A percentile compares a stretch with the other conserved stretches of the same genome.
Evolutionary conservation across 768 basidiomycete genomes (phyloP).

Genomic region (Tylopilus plumbeoviolaceoides): DNA sequence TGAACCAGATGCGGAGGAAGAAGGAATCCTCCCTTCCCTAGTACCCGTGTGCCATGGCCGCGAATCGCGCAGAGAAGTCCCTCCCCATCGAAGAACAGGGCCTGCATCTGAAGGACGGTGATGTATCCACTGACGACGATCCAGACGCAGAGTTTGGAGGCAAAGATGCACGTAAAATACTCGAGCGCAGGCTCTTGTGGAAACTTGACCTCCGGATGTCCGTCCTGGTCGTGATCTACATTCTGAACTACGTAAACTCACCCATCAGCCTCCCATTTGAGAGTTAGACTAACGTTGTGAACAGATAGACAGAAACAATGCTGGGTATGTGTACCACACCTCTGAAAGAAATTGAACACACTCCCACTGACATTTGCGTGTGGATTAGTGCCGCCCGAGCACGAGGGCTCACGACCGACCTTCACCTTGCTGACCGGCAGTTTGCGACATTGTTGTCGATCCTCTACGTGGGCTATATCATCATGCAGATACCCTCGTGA

Average conservation of each 20-base stretch:
- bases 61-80: slow-evolving; percentile 1
- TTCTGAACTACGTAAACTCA: slow-evolving; percentile 33
- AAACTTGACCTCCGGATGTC: slow-evolving; percentile 58
- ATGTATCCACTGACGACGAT: not conserved
- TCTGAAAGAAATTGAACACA: no score
- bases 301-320: slow-evolving; percentile 70
- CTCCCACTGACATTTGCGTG: slow-evolving; percentile 4
- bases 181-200: slow-evolving; percentile 51
- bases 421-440: slow-evolving; percentile 55
- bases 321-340: slow-evolving; percentile 38
- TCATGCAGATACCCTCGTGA: slow-evolving; percentile 41
- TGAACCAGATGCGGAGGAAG: not conserved
- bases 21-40: not conserved
- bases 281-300: not conserved
- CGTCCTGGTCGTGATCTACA: slow-evolving; percentile 42
- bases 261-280: not conserved
- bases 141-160: slow-evolving; percentile 48
- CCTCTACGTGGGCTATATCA: slow-evolving; percentile 55
- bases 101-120: not conserved
- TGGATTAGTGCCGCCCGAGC: slow-evolving; percentile 58
- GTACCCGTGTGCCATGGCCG: slow-evolving; percentile 12
- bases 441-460: slow-evolving; percentile 68
- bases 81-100: slow-evolving; percentile 4
- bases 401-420: slow-evolving; percentile 62
- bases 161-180: slow-evolving; percentile 37